Evolutionary conservation across 805 yeast species (phyloP).

Genomic region (Saccharomycopsis fibuligera): DNA sequence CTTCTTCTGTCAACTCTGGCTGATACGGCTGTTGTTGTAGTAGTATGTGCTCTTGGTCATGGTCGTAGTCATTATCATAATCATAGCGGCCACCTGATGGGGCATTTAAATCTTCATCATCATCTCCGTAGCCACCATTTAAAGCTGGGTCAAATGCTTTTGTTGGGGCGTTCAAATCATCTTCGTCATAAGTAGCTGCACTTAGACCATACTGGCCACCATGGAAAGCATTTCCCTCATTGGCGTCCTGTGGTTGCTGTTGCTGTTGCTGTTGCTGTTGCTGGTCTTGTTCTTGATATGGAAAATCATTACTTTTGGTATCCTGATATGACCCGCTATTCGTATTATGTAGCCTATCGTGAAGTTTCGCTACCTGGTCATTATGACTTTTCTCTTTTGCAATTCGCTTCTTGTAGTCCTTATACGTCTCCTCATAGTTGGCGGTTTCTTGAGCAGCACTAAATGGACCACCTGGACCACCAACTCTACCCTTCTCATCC

Average conservation of each 20-base stretch:
- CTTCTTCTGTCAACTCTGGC: conserved; percentile 29
- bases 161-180: conserved; percentile 27
- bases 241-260: not conserved
- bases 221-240: conserved; percentile 24
- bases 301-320: not conserved
- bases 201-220: not conserved
- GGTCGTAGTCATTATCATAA: conserved; percentile 11
- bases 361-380: not conserved
- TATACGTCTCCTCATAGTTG: conserved; percentile 16
- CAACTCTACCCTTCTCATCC: not conserved
- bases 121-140: conserved; percentile 17
- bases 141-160: conserved; percentile 19
- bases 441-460: conserved; percentile 1
- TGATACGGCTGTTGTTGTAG: conserved; percentile 22
- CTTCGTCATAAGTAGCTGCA: conserved; percentile 22
- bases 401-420: conserved; percentile 16
- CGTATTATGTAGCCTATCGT: not conserved
- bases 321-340: not conserved
- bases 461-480: not conserved
- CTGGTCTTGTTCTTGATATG: not conserved
- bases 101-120: conserved; percentile 29
- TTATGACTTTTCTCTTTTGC: conserved; percentile 6
- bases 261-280: not conserved
- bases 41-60: too few species aligned
- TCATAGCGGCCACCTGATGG: not conserved